Evolutionary conservation across 441 rosid species (phyloP), one percentile per base, ranked within the genome.

Genomic region (Adansonia gregorii): DNA sequence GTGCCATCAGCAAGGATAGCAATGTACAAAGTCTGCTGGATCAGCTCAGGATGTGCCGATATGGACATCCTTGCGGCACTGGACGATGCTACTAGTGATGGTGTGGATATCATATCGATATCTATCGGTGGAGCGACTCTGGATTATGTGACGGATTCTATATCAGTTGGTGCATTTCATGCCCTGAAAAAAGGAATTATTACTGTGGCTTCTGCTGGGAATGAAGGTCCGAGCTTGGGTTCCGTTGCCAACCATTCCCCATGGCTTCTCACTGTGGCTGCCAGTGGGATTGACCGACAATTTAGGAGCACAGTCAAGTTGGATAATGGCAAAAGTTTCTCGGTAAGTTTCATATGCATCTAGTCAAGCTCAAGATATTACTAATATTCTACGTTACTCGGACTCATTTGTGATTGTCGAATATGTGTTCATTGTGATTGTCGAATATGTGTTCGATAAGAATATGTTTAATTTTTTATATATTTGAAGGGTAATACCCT

Each of bases 1-100:
- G 98, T 93, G 54, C 99, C 99, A 0, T 73, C 85, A 19, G 98
- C 99, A n/a, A 83, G 97, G 51, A 80, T 95, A 63, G 95, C 99
- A 3, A 82, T 79, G 87, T 95, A 95, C 85, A 95, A 95, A 76
- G 97, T 93, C 15, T 95, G 99, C 74, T 95, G 99, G 99, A 79
- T 61, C 45, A 82, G 82, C 78, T 80, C 85, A n/a, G 98, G 94
- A 11, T 95, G 99, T 78, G 78, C 98, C 0, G 97, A 92, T 69
- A 90, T 91, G 93, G 98, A 93, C 86, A 85, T 95, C 58, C 92
- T 95, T 20, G 97, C 97, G 4, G 99, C 89, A 20, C 88, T 91
- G 51, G 95, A 95, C 17, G 88, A 90, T 6, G 98, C 99, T 24
- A 86, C 89, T 61, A 82, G 83, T 0, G 98, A 93, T 55, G 97